Percentiles rank a stretch among this genome's conserved stretches.
These are phyloP conservation scores for Exophiala mesophila DNA, from an alignment of 2,329 filamentous ascomycete species.

Conservation along the genomic window DNA sequence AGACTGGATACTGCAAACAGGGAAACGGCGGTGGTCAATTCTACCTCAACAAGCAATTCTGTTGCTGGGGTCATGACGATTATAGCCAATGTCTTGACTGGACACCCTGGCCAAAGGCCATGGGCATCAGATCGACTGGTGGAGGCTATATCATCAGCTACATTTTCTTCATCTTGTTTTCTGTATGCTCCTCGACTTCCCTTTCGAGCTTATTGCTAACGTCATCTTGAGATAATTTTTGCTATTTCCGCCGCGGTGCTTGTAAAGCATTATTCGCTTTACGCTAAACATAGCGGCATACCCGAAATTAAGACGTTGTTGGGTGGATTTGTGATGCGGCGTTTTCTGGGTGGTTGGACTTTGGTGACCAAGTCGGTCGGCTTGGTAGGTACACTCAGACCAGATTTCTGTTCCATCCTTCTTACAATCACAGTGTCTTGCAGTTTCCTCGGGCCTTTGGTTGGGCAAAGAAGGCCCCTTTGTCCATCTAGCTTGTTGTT, in stretches of 20 bases:
- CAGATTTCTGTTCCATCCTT: conserved; percentile 18
- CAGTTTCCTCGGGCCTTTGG: conserved; percentile 93
- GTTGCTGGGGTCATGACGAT: conserved; percentile 85
- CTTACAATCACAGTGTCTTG: conserved; percentile 61
- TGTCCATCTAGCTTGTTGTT: conserved; percentile 95
- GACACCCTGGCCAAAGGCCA: conserved; percentile 74
- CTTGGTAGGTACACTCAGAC: conserved; percentile 51
- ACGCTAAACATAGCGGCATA: conserved; percentile 92
- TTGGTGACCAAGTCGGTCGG: conserved; percentile 84
- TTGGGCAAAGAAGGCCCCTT: conserved; percentile 92
- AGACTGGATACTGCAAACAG: conserved; percentile 78
- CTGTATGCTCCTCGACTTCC: conserved; percentile 53
- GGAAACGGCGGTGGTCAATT: conserved; percentile 76
- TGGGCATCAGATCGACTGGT: conserved; percentile 60
- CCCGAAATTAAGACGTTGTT: conserved; percentile 96
- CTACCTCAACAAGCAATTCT: conserved; percentile 87
- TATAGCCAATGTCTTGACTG: conserved; percentile 78
- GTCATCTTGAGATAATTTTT: conserved; percentile 62
- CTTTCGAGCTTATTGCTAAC: conserved; percentile 9
- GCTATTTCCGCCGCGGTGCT: conserved; percentile 72
- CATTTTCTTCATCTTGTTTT: conserved; percentile 77
- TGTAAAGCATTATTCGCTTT: conserved; percentile 76
- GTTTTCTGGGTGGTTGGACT: conserved; percentile 84
- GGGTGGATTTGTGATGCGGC: conserved; percentile 85
- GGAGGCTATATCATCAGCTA: conserved; percentile 83